Conservation (phyloP, 1,284 basidiomycete genomes). For the Tausonia pullulans region DNA sequence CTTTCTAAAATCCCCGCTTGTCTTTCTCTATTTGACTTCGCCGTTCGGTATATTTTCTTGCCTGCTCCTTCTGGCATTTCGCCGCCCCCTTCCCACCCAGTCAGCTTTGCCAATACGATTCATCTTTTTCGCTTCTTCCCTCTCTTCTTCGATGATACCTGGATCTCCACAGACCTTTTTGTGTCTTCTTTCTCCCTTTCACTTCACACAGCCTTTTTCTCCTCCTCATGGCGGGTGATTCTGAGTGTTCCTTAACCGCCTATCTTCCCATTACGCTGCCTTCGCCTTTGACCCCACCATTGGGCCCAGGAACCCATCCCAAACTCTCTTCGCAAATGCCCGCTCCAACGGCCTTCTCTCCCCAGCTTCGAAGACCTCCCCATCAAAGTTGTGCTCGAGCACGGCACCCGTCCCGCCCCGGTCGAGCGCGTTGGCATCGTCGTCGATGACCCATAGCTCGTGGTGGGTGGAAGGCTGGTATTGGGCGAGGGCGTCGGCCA, state of each 20-base stretch:
- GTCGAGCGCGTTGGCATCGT: not conserved
- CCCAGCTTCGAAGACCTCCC: not conserved
- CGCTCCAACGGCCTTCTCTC: not conserved
- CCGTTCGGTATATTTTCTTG: too few relatives aligned
- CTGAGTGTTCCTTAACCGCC: too few relatives aligned
- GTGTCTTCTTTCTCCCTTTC: too few relatives aligned
- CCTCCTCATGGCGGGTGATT: too few relatives aligned
- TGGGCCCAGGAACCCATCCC: not conserved
- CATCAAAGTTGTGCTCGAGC: not conserved
- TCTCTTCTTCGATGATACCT: too few relatives aligned
- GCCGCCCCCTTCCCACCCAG: too few relatives aligned
- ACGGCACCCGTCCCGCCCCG: not conserved
- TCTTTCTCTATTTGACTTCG: not conserved
- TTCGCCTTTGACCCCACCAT: not conserved
- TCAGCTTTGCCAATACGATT: too few relatives aligned
- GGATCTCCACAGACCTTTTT: too few relatives aligned
- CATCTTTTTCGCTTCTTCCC: too few relatives aligned
- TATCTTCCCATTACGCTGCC: too few relatives aligned
- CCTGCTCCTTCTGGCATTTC: too few relatives aligned
- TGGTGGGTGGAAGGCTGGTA: not conserved
- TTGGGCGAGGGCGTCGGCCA: not conserved
- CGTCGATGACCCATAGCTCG: not conserved
- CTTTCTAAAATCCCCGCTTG: not conserved
- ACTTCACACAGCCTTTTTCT: too few relatives aligned
- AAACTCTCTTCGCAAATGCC: not conserved